Conservation (phyloP, 371 early-diverging fungal genomes). For the Circinella minor region DNA sequence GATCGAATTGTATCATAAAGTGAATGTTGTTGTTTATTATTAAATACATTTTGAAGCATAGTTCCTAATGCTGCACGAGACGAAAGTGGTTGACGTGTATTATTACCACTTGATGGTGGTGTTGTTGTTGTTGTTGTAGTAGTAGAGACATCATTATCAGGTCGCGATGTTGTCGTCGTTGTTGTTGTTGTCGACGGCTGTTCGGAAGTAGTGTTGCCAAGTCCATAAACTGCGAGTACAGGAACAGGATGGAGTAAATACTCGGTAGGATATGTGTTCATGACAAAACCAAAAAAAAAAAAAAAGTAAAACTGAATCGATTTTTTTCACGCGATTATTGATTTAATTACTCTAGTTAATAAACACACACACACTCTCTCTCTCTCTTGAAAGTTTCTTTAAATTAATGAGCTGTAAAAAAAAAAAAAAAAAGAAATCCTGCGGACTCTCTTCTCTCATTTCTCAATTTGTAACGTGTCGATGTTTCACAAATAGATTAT, state of each 20-base stretch:
- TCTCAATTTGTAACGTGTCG: no score
- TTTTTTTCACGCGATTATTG: neutral
- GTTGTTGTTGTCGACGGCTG: neutral
- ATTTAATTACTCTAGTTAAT: no score
- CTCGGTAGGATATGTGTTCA: slow-evolving; percentile 75
- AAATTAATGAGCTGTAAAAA: no score
- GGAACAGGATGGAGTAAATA: slow-evolving; percentile 77
- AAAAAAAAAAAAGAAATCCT: no score
- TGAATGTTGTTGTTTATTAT: slow-evolving; percentile 31
- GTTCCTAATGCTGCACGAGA: slow-evolving; percentile 25
- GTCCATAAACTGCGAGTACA: slow-evolving; percentile 68
- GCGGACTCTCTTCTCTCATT: no score
- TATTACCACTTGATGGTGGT: neutral
- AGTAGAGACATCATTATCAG: slow-evolving; percentile 25
- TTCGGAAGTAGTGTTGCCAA: slow-evolving; percentile 21
- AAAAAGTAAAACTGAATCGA: neutral
- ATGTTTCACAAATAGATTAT: no score
- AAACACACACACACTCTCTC: no score
- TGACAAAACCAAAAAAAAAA: slow-evolving; percentile 8
- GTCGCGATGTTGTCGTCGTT: neutral
- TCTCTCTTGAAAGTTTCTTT: no score
- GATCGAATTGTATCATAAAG: slow-evolving; percentile 43
- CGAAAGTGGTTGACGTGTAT: slow-evolving; percentile 5
- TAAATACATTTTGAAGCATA: slow-evolving; percentile 29
- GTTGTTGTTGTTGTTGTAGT: slow-evolving; percentile 30